Percentiles rank a stretch among this genome's conserved stretches.
Evolutionary conservation across 176 grass and related monocot species (phyloP).

Genomic region (Elaeis guineensis): DNA sequence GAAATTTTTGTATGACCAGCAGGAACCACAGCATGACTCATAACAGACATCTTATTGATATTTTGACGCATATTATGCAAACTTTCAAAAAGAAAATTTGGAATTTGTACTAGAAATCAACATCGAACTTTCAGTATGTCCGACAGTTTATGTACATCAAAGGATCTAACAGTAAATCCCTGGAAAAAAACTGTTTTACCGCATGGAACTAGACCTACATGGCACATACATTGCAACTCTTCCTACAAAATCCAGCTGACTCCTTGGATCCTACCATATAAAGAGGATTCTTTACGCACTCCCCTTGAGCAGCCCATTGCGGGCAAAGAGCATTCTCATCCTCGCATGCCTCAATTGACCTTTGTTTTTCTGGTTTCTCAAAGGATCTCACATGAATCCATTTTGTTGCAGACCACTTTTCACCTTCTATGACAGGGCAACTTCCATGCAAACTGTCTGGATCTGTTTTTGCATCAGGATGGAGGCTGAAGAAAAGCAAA

Average conservation of each 20-base stretch:
- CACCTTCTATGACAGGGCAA: slow-evolving; percentile 64
- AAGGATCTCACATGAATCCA: slow-evolving; percentile 71
- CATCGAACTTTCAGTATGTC: too few species aligned
- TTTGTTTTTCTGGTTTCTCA: slow-evolving; percentile 25
- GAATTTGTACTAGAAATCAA: too few species aligned
- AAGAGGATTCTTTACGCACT: slow-evolving; percentile 37
- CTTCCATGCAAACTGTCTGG: slow-evolving; percentile 52
- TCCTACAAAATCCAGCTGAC: slow-evolving; percentile 36
- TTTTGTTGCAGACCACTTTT: slow-evolving; percentile 86
- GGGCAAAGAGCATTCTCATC: slow-evolving; percentile 36
- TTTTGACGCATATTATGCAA: too few species aligned
- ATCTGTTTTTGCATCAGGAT: slow-evolving; percentile 56
- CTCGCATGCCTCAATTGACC: slow-evolving; percentile 7
- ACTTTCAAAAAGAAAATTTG: too few species aligned
- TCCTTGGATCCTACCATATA: slow-evolving; percentile 53
- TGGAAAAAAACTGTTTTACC: too few species aligned
- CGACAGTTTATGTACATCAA: too few species aligned
- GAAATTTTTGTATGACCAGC: too few species aligned
- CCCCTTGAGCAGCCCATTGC: slow-evolving; percentile 34
- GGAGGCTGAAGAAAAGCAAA: slow-evolving; percentile 62
- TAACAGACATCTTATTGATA: too few species aligned
- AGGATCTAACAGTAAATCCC: too few species aligned
- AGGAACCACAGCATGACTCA: too few species aligned
- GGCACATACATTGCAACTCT: slow-evolving; percentile 41
- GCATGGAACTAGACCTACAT: slow-evolving; percentile 1